Base-by-base conservation (phyloP, 441 rosid species). In the Gossypium davidsonii region DNA sequence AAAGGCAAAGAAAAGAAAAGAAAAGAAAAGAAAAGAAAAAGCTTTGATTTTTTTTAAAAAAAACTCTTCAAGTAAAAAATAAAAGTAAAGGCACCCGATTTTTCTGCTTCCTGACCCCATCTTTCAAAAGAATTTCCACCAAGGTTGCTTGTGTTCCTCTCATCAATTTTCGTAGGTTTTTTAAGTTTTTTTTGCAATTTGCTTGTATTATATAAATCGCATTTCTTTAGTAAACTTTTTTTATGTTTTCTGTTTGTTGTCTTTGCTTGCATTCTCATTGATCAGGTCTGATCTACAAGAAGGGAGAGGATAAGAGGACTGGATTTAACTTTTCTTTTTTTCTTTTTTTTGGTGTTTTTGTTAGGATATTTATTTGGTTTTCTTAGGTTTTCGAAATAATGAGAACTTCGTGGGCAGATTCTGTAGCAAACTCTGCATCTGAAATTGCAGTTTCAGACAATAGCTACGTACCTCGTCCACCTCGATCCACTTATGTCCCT, bases 341-440 rank as follows among this genome's bases (percentile, higher is more conserved):
- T 26, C 10, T 3, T 3, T 20, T 20, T 20, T 34, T 21, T 58
- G n/a, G 39, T 34, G 39, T 59, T 25, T 26, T 59, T 5, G 25
- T 65, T 66, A 21, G 70, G 11, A 21, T 46, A 12, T 66, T 44
- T 55, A 18, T 17, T 21, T 7, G 46, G 6, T 7, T 63, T 44
- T 66, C 4, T 46, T 44, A 21, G 56, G 31, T 44, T 66, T 46
- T 17, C 1, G 70, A 23, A 65, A 66, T 66, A 21, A 66, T 66
- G 70, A 66, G 90, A 76, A 81, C 89, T 81, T 90, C 97, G 80
- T 90, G 93, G 95, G 95, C 93, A 52, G 95, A 90, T 83, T 83
- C 78, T 83, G 93, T 86, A 77, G 86, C 95, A 71, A 85, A 81
- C 73, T 72, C 89, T 80, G 93, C 87, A 79, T 82, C 91, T 73